Evolutionary conservation across 305 asterid species (phyloP).

Genomic region (Plantago lanceolata): DNA sequence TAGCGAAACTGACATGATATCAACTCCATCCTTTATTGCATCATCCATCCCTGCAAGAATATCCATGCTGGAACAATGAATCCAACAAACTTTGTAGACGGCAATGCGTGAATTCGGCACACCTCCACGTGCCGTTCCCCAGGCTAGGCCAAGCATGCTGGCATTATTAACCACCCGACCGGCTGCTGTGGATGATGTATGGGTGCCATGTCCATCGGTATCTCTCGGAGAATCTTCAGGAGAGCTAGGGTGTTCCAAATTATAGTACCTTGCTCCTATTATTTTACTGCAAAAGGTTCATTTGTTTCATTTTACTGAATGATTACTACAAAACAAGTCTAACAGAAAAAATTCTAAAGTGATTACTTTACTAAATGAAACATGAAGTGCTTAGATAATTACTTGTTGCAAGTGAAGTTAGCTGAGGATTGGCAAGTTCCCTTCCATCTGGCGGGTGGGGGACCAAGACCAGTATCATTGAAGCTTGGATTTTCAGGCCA

Average conservation of each 20-base stretch:
- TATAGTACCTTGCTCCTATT: slow-evolving; percentile 63
- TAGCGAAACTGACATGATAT: slow-evolving; percentile 54
- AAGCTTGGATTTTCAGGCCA: slow-evolving; percentile 73
- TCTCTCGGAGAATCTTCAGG: slow-evolving; percentile 50
- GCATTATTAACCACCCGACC: slow-evolving; percentile 44
- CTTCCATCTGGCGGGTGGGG: slow-evolving; percentile 62
- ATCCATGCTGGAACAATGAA: slow-evolving; percentile 42
- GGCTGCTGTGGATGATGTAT: slow-evolving; percentile 68
- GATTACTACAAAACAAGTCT: too few species aligned
- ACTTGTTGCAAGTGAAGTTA: slow-evolving; percentile 79
- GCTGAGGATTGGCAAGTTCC: slow-evolving; percentile 57
- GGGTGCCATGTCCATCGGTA: slow-evolving; percentile 64
- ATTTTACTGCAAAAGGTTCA: slow-evolving; percentile 45
- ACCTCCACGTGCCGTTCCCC: slow-evolving; percentile 67
- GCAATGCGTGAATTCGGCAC: slow-evolving; percentile 65
- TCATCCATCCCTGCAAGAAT: slow-evolving; percentile 75
- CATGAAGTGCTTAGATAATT: not conserved
- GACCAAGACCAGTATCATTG: slow-evolving; percentile 32
- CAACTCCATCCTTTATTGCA: slow-evolving; percentile 72
- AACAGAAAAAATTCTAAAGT: too few species aligned
- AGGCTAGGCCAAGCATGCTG: slow-evolving; percentile 41
- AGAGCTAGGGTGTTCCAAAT: slow-evolving; percentile 23
- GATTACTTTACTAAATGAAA: too few species aligned
- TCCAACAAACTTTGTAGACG: slow-evolving; percentile 68
- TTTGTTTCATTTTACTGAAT: not conserved